Percentiles rank a stretch among this genome's conserved stretches.
phyloP scores from a whole-genome alignment of 352 stramenopile genomes.

The Pythium coloratum region DNA sequence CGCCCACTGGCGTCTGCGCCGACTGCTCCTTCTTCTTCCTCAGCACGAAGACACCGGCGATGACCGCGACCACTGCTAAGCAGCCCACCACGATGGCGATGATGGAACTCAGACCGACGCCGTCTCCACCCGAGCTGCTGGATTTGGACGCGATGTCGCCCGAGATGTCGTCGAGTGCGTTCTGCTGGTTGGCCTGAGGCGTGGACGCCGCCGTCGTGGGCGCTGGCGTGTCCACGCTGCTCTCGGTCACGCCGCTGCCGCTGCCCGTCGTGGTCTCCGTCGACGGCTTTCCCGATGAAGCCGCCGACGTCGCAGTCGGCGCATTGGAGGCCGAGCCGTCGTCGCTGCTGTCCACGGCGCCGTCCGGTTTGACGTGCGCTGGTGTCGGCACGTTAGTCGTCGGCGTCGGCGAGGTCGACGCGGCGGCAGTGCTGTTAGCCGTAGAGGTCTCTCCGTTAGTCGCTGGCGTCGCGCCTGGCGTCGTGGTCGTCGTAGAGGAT shows the following conservation, averaged over 20 bases:
- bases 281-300: slow-evolving; percentile 27
- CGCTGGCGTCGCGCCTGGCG: slow-evolving; percentile 9
- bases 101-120: slow-evolving; percentile 40
- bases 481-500: slow-evolving; percentile 18
- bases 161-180: slow-evolving; percentile 37
- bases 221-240: background rate
- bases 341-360: background rate
- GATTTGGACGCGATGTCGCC: slow-evolving; percentile 27
- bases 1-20: slow-evolving; percentile 44
- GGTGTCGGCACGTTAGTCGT: slow-evolving; percentile 21
- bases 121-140: background rate
- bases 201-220: slow-evolving; percentile 2
- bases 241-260: background rate
- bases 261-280: background rate
- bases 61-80: slow-evolving; percentile 69
- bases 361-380: slow-evolving; percentile 24
- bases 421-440: background rate
- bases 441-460: background rate
- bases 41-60: slow-evolving; percentile 64
- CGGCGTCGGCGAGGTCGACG: background rate
- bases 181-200: slow-evolving; percentile 29
- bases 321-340: slow-evolving; percentile 1
- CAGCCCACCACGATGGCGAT: slow-evolving; percentile 69
- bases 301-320: slow-evolving; percentile 3
- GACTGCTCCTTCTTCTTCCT: slow-evolving; percentile 60